phyloP scores from a whole-genome alignment of 169 alveolate species.

The Babesia divergens region DNA sequence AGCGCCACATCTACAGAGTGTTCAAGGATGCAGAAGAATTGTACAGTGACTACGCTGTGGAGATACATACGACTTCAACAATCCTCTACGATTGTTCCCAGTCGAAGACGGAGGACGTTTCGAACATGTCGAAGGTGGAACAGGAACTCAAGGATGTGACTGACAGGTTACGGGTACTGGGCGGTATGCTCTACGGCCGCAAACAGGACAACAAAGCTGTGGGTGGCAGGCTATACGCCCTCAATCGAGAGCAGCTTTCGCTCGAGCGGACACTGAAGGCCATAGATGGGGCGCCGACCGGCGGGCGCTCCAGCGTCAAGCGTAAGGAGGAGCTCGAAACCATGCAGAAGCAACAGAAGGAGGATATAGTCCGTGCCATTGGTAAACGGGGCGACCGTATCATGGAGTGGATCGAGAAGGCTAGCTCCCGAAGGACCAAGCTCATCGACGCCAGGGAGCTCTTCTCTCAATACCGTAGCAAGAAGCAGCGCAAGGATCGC shows the following conservation, averaged over 20 bases:
- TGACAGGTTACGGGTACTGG: constrained; percentile 8
- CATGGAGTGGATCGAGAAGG: constrained; percentile 46
- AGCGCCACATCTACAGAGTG: constrained; percentile 39
- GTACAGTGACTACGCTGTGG: constrained; percentile 32
- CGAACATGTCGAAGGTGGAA: neutral
- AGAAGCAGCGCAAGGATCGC: constrained; percentile 7
- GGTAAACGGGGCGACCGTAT: neutral
- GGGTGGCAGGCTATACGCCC: constrained; percentile 42
- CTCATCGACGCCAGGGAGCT: constrained; percentile 38
- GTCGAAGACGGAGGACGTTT: neutral
- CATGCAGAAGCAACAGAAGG: constrained; percentile 7
- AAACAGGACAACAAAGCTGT: constrained; percentile 43
- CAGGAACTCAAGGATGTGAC: constrained; percentile 34
- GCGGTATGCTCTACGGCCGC: constrained; percentile 57
- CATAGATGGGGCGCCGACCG: constrained; percentile 17
- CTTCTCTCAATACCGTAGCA: constrained; percentile 19
- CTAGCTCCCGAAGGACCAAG: constrained; percentile 10
- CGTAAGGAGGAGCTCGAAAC: constrained; percentile 51
- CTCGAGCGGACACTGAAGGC: constrained; percentile 42
- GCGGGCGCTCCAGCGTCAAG: constrained; percentile 30
- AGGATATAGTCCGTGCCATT: constrained; percentile 31
- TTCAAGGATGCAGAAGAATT: constrained; percentile 10
- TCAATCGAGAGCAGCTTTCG: constrained; percentile 37
- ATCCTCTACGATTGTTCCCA: constrained; percentile 21
- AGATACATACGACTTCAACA: constrained; percentile 25